phyloP scores from a whole-genome alignment of 768 basidiomycete genomes.

The Leccinum variicolor region DNA sequence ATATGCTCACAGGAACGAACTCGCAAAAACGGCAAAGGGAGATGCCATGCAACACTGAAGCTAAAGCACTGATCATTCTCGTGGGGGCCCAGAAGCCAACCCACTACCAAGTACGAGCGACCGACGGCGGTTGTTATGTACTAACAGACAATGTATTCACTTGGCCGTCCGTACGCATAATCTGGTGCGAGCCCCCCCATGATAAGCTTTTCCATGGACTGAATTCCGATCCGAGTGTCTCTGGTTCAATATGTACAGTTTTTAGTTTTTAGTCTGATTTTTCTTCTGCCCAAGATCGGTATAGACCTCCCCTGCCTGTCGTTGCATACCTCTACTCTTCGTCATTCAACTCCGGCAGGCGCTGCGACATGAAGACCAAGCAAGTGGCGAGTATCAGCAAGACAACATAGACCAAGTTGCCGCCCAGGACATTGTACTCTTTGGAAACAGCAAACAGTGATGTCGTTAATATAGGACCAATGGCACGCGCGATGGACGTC shows the following conservation, averaged over 20 bases:
- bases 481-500: constrained; percentile 43
- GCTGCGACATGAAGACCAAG: constrained; percentile 21
- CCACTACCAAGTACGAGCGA: not conserved
- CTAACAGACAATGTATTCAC: not conserved
- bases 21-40: constrained; percentile 54
- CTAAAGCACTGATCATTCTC: not conserved
- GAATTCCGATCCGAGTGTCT: not conserved
- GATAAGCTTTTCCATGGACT: not conserved
- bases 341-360: constrained; percentile 19
- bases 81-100: not conserved
- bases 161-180: not conserved
- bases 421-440: constrained; percentile 44
- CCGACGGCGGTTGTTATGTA: constrained; percentile 2
- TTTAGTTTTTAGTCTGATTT: not conserved
- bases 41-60: constrained; percentile 54
- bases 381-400: constrained; percentile 31
- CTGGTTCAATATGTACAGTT: not conserved
- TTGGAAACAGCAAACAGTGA: constrained; percentile 55
- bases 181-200: not conserved
- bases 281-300: not conserved
- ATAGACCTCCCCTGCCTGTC: not conserved
- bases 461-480: constrained; percentile 47
- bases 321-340: constrained; percentile 2
- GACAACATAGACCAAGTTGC: constrained; percentile 48
- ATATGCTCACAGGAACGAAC: constrained; percentile 63